Evolutionary conservation across 805 yeast genomes (phyloP).

Genomic region (Kuraishia floccosa): DNA sequence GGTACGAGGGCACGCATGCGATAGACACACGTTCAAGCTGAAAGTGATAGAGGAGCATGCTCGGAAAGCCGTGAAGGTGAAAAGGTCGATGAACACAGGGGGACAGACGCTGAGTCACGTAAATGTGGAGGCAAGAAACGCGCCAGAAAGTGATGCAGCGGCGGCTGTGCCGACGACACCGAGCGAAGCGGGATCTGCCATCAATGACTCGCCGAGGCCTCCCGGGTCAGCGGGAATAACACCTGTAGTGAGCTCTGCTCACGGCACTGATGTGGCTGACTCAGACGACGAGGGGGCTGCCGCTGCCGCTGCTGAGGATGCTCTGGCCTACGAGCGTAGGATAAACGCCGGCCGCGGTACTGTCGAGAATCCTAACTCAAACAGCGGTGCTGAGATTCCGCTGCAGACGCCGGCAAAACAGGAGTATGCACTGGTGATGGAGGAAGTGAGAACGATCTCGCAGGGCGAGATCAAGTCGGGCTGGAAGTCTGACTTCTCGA

Average conservation of each 20-base stretch:
- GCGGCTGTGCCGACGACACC: background rate
- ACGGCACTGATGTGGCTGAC: too few species aligned
- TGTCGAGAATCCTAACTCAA: conserved; percentile 1
- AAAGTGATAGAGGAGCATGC: conserved; percentile 29
- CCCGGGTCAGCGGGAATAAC: too few species aligned
- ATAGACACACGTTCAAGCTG: conserved; percentile 40
- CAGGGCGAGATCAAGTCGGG: conserved; percentile 81
- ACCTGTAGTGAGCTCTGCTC: background rate
- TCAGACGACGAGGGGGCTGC: background rate
- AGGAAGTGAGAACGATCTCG: conserved; percentile 64
- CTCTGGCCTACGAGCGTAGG: too few species aligned
- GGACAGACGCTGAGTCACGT: conserved; percentile 6
- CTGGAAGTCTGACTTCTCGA: conserved; percentile 88
- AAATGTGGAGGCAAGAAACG: background rate
- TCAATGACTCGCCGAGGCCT: background rate
- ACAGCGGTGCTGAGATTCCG: background rate
- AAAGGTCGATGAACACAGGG: conserved; percentile 15
- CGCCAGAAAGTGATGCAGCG: background rate
- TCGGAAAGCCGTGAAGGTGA: conserved; percentile 14
- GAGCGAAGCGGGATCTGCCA: background rate
- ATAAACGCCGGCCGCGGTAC: conserved; percentile 4
- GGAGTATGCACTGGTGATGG: conserved; percentile 31
- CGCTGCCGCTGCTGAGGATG: background rate
- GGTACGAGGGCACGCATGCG: conserved; percentile 48
- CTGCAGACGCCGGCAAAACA: conserved; percentile 2